Percentiles rank a stretch among this genome's conserved stretches.
Conservation (phyloP, 306 rosid genomes). For the Prunus mira region DNA sequence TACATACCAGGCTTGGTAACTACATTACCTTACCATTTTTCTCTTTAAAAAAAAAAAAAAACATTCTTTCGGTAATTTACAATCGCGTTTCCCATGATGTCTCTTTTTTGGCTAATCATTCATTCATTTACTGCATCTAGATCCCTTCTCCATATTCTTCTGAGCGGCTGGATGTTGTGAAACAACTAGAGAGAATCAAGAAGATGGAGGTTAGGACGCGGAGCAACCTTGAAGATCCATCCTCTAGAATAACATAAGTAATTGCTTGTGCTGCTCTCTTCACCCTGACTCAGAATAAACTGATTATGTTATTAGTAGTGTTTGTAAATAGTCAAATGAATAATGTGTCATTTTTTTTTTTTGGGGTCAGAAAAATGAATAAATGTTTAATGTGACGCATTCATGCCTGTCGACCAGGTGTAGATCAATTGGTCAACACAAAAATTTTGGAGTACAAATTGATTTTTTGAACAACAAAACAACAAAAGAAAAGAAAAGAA, state of each 20-base stretch:
- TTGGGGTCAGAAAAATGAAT: neutral
- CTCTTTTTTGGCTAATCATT: constrained; percentile 3
- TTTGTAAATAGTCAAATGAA: neutral
- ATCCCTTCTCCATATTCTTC: constrained; percentile 67
- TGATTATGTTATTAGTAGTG: neutral
- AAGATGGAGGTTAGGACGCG: constrained; percentile 44
- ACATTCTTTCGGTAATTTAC: neutral
- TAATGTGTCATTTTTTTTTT: too few species aligned
- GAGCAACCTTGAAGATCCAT: constrained; percentile 43
- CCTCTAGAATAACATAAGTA: constrained; percentile 26
- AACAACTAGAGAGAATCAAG: constrained; percentile 56
- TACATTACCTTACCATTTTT: constrained; percentile 6
- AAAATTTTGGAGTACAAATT: too few species aligned
- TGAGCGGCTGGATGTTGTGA: constrained; percentile 56
- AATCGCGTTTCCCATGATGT: neutral
- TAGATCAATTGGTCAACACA: too few species aligned
- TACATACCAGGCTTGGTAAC: constrained; percentile 60
- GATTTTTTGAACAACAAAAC: too few species aligned
- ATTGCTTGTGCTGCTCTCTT: neutral
- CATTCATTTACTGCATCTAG: constrained; percentile 30
- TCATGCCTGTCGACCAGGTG: neutral
- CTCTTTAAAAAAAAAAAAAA: neutral
- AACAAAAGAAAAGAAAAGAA: too few species aligned
- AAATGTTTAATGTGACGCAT: neutral
- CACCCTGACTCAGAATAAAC: neutral